Conservation (phyloP, 768 basidiomycete genomes). For the Rhodosporidiobolus odoratus region DNA sequence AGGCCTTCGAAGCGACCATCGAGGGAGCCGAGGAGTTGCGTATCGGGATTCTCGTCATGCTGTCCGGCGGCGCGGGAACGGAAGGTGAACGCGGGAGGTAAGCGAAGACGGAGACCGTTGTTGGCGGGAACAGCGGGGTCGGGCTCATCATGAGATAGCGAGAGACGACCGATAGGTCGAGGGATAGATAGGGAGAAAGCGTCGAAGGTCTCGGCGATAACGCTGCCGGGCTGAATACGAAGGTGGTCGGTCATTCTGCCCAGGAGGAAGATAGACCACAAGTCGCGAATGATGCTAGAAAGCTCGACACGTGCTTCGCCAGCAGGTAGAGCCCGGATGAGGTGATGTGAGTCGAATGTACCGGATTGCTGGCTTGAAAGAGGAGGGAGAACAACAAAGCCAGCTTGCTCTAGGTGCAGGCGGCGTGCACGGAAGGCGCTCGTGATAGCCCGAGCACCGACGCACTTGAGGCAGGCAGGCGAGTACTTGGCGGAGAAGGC, state of each 20-base stretch:
- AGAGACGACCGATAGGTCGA: slow-evolving; percentile 6
- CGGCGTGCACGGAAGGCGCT: slow-evolving; percentile 9
- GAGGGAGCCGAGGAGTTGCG: slow-evolving; percentile 20
- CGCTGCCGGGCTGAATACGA: slow-evolving; percentile 21
- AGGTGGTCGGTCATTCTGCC: slow-evolving; percentile 37
- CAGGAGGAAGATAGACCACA: slow-evolving; percentile 34
- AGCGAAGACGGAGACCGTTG: background rate
- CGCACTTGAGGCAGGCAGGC: slow-evolving; percentile 30
- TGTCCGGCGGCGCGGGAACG: slow-evolving; percentile 5
- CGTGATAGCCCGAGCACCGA: slow-evolving; percentile 30
- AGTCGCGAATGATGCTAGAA: background rate
- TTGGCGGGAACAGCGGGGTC: background rate
- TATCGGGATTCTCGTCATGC: slow-evolving; percentile 2
- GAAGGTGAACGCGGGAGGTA: slow-evolving; percentile 14
- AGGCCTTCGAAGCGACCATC: slow-evolving; percentile 31
- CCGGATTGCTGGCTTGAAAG: slow-evolving; percentile 33
- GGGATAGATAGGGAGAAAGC: slow-evolving; percentile 24
- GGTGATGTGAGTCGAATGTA: slow-evolving; percentile 29
- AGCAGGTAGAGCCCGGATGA: slow-evolving; percentile 17
- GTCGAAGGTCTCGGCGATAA: slow-evolving; percentile 28
- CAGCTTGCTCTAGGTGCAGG: slow-evolving; percentile 24
- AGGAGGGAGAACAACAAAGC: slow-evolving; percentile 21
- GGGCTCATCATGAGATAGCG: slow-evolving; percentile 14
- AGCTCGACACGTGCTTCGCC: slow-evolving; percentile 15
- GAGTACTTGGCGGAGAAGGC: slow-evolving; percentile 28